Percentiles rank a stretch among this genome's conserved stretches.
phyloP scores from a whole-genome alignment of 2,329 filamentous ascomycete species.

The Arthrobotrys iridis region DNA sequence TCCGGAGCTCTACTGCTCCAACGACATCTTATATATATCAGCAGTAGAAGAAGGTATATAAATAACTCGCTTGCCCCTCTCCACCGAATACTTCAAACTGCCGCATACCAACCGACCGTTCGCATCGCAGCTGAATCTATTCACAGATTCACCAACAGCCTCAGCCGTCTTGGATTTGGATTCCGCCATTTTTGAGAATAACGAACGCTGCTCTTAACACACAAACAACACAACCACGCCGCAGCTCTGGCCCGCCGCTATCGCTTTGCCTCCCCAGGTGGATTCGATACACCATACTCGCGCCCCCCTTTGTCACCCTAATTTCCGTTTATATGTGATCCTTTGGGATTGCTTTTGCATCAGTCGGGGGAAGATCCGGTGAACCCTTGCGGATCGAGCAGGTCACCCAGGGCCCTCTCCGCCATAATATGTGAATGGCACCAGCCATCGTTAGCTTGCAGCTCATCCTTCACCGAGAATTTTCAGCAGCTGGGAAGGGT shows the following conservation, averaged over 20 bases:
- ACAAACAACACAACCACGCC: conserved; percentile 11
- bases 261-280: conserved; percentile 4
- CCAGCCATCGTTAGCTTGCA: not conserved
- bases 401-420: conserved; percentile 1
- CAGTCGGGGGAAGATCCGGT: conserved; percentile 27
- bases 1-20: conserved; percentile 31
- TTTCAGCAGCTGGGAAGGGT: not conserved
- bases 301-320: not conserved
- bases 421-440: conserved; percentile 17
- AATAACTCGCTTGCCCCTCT: conserved; percentile 52
- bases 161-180: not conserved
- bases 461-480: not conserved
- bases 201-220: not conserved
- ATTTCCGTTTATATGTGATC: conserved; percentile 28
- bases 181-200: not conserved
- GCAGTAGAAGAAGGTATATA: conserved; percentile 37
- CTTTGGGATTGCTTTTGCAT: conserved; percentile 1
- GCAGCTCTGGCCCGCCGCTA: not conserved
- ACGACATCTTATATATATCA: conserved; percentile 36
- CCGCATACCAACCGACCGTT: not conserved
- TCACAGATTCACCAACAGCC: not conserved
- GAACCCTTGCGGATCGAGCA: conserved; percentile 9
- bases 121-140: not conserved
- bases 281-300: not conserved
- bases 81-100: conserved; percentile 12